Base-by-base conservation (phyloP, 2,329 filamentous ascomycete genomes). In the Claviceps citrina region DNA sequence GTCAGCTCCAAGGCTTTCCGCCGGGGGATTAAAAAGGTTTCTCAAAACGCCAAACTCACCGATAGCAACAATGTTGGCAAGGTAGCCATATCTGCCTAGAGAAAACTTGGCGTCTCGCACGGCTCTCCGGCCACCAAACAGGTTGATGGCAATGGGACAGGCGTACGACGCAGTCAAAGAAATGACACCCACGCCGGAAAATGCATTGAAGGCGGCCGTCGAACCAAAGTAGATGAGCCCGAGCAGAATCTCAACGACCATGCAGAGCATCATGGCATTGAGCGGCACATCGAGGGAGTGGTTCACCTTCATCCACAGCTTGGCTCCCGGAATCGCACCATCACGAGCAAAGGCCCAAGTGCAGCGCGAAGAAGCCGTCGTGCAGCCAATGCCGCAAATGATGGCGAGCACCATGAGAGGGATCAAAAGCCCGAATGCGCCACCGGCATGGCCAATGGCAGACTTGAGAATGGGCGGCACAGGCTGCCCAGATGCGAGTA, bases 251-350 rank as follows among this genome's bases (percentile, higher is more conserved):
- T 82, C 69, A 22, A 82, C 63, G 3, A 59, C 67, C 72, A 79
- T 80, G 51, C 70, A 74, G 41, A 82, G 68, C 71, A 82, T 76
- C 77, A 82, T 81, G 46, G 76, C 76, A 54, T 82, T 81, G 41
- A 82, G 50, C 0, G 78, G 78, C 3, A 82, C 68, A 45, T 80
- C 76, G 1, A 81, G 64, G 43, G 64, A 71, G 35, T 58, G 59
- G 63, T 81, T 71, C 48, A 83, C 70, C 45, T 67, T 55, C 53
- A 70, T 71, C 75, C 77, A 81, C 60, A 56, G 62, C 42, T 62
- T 59, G 42, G 73, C 71, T 13, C 75, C 76, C 18, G 78, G 78
- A 32, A 83, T 75, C 44, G 77, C 78, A 38, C 77, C 76, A 49
- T 83, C 78, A 51, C 78, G 75, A 33, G 78, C 70, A 53, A 83